phyloP scores from a whole-genome alignment of 2,329 filamentous ascomycete genomes.

The Biscogniauxia sp. region DNA sequence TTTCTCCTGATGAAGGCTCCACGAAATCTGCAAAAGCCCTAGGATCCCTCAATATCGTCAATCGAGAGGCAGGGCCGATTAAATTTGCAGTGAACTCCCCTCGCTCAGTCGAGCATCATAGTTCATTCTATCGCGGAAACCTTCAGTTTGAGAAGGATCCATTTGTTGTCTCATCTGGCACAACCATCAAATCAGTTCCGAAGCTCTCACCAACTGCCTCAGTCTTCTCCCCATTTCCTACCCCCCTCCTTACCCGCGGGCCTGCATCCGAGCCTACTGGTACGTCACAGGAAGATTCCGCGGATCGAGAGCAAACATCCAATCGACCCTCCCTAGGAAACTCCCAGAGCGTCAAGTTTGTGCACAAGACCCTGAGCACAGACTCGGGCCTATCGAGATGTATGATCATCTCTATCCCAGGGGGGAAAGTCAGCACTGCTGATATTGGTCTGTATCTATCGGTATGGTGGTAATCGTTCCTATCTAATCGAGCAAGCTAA shows the following conservation, averaged over 20 bases:
- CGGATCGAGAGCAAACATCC: slow-evolving; percentile 6
- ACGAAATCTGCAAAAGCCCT: slow-evolving; percentile 41
- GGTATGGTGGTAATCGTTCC: slow-evolving; percentile 34
- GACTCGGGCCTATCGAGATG: slow-evolving; percentile 46
- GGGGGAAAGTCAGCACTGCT: slow-evolving; percentile 28
- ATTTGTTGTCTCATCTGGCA: slow-evolving; percentile 44
- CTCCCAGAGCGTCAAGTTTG: slow-evolving; percentile 20
- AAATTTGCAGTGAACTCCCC: slow-evolving; percentile 24
- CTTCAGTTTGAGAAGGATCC: slow-evolving; percentile 45
- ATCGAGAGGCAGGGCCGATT: slow-evolving; percentile 29
- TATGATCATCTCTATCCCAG: slow-evolving; percentile 39
- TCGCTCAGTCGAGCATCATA: slow-evolving; percentile 21
- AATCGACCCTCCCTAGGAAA: slow-evolving; percentile 8
- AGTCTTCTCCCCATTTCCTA: slow-evolving; percentile 54
- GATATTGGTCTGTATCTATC: slow-evolving; percentile 45
- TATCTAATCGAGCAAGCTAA: slow-evolving; percentile 13
- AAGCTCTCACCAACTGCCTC: slow-evolving; percentile 65
- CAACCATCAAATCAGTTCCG: slow-evolving; percentile 35
- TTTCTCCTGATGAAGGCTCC: slow-evolving; percentile 59
- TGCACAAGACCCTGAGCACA: slow-evolving; percentile 42
- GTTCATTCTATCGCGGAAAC: slow-evolving; percentile 20
- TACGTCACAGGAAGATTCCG: slow-evolving; percentile 15
- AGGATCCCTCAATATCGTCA: slow-evolving; percentile 31
- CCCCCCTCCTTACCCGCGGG: slow-evolving; percentile 10
- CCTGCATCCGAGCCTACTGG: slow-evolving; percentile 17